These are phyloP conservation scores for Paraglomus brasilianum DNA, from an alignment of 192 early-diverging fungal species.

Conservation along the genomic window DNA sequence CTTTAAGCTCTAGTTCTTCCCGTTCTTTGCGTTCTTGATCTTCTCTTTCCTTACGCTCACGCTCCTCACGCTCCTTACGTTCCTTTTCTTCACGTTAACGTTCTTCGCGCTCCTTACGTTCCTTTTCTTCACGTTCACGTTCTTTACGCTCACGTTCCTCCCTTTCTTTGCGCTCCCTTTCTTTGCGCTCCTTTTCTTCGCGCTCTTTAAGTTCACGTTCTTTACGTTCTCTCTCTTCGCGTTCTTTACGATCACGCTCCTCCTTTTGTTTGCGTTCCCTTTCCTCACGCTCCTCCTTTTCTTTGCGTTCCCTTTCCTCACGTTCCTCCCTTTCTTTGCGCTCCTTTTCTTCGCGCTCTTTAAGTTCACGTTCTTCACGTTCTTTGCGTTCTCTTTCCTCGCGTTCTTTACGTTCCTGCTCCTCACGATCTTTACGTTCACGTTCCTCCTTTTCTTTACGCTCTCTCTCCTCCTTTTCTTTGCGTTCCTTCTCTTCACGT, in stretches of 20 bases:
- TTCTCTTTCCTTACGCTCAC: slow-evolving; percentile 34
- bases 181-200: slow-evolving; percentile 36
- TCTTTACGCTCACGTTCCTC: slow-evolving; percentile 38
- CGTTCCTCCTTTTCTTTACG: slow-evolving; percentile 10
- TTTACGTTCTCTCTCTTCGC: slow-evolving; percentile 34
- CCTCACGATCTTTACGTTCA: slow-evolving; percentile 30
- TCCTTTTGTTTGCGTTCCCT: neutral
- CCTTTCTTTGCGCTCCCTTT: slow-evolving; percentile 32
- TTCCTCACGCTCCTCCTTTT: slow-evolving; percentile 36
- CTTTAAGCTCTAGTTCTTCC: slow-evolving; percentile 32
- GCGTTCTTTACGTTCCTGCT: slow-evolving; percentile 33
- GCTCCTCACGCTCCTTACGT: slow-evolving; percentile 37
- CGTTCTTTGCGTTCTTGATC: slow-evolving; percentile 30
- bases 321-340: slow-evolving; percentile 27
- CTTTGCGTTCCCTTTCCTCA: slow-evolving; percentile 36
- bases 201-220: slow-evolving; percentile 32
- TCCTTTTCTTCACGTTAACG: slow-evolving; percentile 23
- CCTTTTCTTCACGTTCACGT: slow-evolving; percentile 32
- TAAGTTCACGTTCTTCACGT: slow-evolving; percentile 35
- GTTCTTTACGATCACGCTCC: slow-evolving; percentile 26
- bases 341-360: slow-evolving; percentile 21
- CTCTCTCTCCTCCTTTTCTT: slow-evolving; percentile 34
- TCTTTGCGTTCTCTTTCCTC: slow-evolving; percentile 35
- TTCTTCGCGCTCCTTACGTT: slow-evolving; percentile 20
- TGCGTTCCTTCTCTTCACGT: slow-evolving; percentile 34